Evolutionary conservation across 441 rosid species (phyloP), one percentile per base, ranked within the genome.

Genomic region (Populus hybrid): DNA sequence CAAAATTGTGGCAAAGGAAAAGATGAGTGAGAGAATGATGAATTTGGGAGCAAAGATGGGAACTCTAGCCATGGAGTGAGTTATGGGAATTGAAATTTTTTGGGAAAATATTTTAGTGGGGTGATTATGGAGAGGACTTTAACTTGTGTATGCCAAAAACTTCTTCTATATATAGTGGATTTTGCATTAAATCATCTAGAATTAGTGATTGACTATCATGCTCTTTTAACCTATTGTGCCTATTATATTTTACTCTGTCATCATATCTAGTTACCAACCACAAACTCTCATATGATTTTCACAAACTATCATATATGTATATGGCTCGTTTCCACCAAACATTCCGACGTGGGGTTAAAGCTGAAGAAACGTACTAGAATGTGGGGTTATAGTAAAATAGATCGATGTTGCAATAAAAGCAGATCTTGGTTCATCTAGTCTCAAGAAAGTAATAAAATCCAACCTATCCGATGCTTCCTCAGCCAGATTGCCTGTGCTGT

Each of bases 11-110:
- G 74, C 70, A 75, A 67, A 57, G 30, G 79, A 80, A 28, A 80
- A 40, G 81, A 85, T 24, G 70, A 81, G 67, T 36, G 79, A 57
- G 63, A 83, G 61, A 68, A 86, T 2, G 73, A 79, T 50, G 80
- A 82, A 71, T 10, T 77, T 79, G 59, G 80, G 6, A 23, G 65
- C 64, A 23, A 75, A 69, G 26, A 34, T 66, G 6, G 71, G 67
- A 6, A 67, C 42, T 28, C 64, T 78, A 68, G 89, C 84, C 91
- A 87, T 88, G 65, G 65, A 20, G 65, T n/a, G 0, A n/a, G 10
- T 2, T 57, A 7, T 2, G 23, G 63, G 63, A 7, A 57, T 57
- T 8, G 63, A 57, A 57, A 57, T 0, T 12, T 28, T 46, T 46
- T 12, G 21, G 63, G 21, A 18, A 53, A 53, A 57, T 57, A 18